phyloP scores from a whole-genome alignment of 257 asterid species.

The Plantago major region DNA sequence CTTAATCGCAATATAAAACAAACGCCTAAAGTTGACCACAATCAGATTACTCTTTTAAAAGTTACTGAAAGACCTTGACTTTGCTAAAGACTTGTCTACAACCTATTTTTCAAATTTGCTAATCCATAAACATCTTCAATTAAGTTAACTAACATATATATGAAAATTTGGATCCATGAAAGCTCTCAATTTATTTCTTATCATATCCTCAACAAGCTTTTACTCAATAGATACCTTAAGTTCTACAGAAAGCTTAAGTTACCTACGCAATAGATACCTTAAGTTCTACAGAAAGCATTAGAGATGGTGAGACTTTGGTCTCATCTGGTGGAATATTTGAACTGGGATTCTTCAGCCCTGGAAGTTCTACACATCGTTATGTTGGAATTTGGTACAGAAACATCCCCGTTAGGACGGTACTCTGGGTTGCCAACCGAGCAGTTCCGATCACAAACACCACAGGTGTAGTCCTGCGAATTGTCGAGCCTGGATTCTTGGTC shows the following conservation, averaged over 20 bases:
- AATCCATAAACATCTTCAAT: too few relatives aligned
- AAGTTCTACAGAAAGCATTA: not conserved
- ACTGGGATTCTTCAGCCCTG: constrained; percentile 1
- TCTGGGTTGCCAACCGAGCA: not conserved
- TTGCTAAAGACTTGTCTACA: too few relatives aligned
- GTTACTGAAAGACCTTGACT: too few relatives aligned
- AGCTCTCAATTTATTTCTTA: not conserved
- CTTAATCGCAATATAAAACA: too few relatives aligned
- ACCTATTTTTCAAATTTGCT: too few relatives aligned
- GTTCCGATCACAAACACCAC: not conserved
- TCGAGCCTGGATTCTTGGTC: constrained; percentile 9
- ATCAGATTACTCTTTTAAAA: too few relatives aligned
- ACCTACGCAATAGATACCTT: not conserved
- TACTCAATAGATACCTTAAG: not conserved
- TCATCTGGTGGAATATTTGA: not conserved
- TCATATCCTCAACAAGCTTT: not conserved
- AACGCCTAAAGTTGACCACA: too few relatives aligned
- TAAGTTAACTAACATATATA: too few relatives aligned
- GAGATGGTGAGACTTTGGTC: not conserved
- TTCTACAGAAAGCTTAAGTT: not conserved
- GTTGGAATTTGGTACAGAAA: not conserved
- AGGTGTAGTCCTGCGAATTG: not conserved
- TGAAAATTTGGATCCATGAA: too few relatives aligned
- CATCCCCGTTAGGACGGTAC: not conserved
- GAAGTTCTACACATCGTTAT: not conserved